Conservation (phyloP, 805 yeast species). For the Lipomyces japonicus region DNA sequence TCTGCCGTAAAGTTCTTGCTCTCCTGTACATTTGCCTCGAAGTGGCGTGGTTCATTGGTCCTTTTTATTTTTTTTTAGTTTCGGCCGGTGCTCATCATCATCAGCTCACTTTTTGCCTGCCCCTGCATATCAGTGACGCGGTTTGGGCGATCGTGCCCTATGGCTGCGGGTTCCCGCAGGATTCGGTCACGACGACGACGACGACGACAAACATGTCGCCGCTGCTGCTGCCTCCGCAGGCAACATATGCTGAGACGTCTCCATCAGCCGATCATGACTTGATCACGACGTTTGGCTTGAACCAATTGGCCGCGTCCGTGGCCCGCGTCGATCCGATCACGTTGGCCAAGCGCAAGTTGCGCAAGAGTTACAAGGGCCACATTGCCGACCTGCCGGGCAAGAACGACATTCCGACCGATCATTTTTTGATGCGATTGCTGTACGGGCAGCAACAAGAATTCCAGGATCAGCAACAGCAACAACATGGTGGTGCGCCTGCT, state of each 20-base stretch:
- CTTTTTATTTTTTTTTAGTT: too few relatives aligned
- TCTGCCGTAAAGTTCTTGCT: too few relatives aligned
- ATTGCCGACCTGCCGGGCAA: conserved; percentile 73
- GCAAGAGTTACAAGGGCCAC: conserved; percentile 94
- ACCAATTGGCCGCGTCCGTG: conserved; percentile 66
- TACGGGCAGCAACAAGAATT: conserved; percentile 33
- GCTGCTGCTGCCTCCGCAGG: conserved; percentile 20
- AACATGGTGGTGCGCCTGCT: neutral
- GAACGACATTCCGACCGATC: conserved; percentile 40
- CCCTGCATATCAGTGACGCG: too few relatives aligned
- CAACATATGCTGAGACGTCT: conserved; percentile 15
- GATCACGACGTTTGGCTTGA: conserved; percentile 62
- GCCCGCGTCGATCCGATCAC: conserved; percentile 88
- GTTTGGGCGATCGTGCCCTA: neutral
- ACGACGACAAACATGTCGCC: conserved; percentile 14
- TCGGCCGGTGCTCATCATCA: too few relatives aligned
- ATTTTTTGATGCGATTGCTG: conserved; percentile 26
- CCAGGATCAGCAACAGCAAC: conserved; percentile 45
- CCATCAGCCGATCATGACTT: conserved; percentile 67
- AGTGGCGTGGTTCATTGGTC: too few relatives aligned
- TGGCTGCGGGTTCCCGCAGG: neutral
- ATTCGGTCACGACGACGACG: neutral
- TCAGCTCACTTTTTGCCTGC: too few relatives aligned
- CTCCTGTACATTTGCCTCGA: too few relatives aligned
- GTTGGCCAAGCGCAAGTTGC: conserved; percentile 81